A percentile compares a stretch with the other conserved stretches of the same genome.
These are phyloP conservation scores for Ganoderma leucocontextum DNA, from an alignment of 1,284 basidiomycete genomes.

Conservation along the genomic window DNA sequence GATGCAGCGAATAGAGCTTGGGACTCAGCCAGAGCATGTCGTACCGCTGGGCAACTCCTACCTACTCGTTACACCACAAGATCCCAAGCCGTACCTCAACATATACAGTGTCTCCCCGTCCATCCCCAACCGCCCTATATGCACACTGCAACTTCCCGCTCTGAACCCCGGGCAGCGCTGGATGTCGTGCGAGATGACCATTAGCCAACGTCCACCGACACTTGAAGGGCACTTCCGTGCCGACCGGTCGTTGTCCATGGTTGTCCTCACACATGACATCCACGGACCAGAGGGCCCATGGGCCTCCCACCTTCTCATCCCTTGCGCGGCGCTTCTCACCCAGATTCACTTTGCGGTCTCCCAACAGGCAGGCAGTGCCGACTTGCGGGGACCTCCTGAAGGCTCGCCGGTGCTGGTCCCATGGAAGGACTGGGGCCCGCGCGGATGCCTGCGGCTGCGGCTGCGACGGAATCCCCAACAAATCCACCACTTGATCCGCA, in stretches of 20 bases:
- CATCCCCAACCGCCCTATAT: not conserved
- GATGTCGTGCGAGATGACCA: no score
- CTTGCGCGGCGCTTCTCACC: not conserved
- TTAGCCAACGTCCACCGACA: no score
- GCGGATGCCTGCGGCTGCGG: not conserved
- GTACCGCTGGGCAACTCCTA: not conserved
- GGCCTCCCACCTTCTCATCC: slow-evolving; percentile 1
- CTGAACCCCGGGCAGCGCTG: no score
- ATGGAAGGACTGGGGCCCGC: not conserved
- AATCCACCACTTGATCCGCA: no score
- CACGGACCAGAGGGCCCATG: no score
- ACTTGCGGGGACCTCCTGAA: no score
- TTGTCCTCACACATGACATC: not conserved
- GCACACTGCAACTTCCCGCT: not conserved
- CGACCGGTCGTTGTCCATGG: not conserved
- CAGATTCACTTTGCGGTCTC: no score
- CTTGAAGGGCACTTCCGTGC: no score
- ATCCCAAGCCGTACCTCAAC: not conserved
- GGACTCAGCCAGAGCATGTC: not conserved
- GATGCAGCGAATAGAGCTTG: not conserved
- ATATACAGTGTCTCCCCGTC: not conserved
- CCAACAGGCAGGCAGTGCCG: no score
- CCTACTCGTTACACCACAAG: not conserved
- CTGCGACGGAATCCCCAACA: no score
- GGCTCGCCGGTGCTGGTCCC: no score